A percentile compares a stretch with the other conserved stretches of the same genome.
phyloP scores from a whole-genome alignment of 2,329 filamentous ascomycete species.

The Sarocladium oryzae region DNA sequence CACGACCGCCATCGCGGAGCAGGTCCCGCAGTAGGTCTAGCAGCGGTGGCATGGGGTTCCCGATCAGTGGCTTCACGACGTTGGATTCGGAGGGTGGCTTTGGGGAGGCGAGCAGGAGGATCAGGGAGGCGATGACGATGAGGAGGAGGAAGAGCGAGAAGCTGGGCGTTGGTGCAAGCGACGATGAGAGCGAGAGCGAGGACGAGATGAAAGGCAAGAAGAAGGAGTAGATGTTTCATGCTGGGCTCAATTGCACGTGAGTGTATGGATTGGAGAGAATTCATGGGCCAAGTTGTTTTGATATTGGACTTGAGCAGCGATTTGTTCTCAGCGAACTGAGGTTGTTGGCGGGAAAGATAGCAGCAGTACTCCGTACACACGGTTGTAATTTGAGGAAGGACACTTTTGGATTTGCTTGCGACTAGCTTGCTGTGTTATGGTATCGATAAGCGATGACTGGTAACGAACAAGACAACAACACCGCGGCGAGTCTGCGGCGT shows the following conservation, averaged over 20 bases:
- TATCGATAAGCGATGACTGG: no score
- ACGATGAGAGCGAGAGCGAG: conserved; percentile 26
- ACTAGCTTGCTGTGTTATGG: no score
- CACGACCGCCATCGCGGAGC: conserved; percentile 74
- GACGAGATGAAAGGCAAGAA: conserved; percentile 39
- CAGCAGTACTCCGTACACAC: no score
- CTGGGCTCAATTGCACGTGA: no score
- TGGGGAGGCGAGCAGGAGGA: conserved; percentile 76
- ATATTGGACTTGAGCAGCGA: neutral
- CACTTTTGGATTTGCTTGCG: no score
- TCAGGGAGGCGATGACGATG: conserved; percentile 74
- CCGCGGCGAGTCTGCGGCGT: no score
- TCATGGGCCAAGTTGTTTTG: conserved; percentile 1
- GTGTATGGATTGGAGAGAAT: neutral
- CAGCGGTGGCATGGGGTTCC: conserved; percentile 60
- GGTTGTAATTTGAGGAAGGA: no score
- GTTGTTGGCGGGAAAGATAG: no score
- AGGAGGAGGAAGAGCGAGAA: conserved; percentile 47
- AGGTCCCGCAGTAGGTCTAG: conserved; percentile 64
- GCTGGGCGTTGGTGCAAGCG: conserved; percentile 28
- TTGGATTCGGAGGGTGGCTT: conserved; percentile 64
- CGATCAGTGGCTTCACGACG: conserved; percentile 62
- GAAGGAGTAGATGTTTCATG: conserved; percentile 24
- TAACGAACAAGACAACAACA: no score
- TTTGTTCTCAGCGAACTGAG: neutral